These are phyloP conservation scores for Barbarea vulgaris DNA, from an alignment of 345 rosid species.

Conservation along the genomic window DNA sequence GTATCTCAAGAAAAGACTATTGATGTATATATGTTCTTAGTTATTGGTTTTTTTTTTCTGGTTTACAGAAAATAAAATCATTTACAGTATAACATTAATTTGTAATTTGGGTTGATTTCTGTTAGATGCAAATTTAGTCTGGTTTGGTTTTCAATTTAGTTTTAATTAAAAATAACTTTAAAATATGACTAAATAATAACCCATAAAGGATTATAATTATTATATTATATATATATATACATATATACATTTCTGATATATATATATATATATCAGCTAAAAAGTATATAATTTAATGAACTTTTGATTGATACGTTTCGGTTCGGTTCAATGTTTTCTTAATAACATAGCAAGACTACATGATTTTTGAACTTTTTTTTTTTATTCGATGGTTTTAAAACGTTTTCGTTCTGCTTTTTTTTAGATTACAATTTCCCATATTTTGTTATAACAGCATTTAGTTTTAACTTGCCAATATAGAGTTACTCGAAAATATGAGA, in stretches of 20 bases:
- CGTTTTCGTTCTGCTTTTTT: not conserved
- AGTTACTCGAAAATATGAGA: no score
- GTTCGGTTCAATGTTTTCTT: not conserved
- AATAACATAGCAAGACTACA: not conserved
- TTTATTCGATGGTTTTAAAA: no score
- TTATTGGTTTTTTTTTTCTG: not conserved
- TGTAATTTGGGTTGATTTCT: not conserved
- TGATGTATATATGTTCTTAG: no score
- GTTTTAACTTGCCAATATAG: not conserved
- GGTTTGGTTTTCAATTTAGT: not conserved
- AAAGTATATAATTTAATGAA: not conserved
- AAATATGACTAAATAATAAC: no score
- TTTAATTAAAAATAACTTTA: not conserved
- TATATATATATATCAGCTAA: not conserved
- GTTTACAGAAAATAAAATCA: not conserved
- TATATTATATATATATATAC: not conserved
- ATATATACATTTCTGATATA: no score
- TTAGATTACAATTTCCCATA: not conserved
- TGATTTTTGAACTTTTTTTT: not conserved
- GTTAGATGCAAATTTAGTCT: not conserved
- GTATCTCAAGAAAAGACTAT: no score
- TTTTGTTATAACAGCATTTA: not conserved
- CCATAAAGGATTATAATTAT: not conserved
- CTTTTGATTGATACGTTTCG: no score
- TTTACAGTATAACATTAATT: not conserved